phyloP scores from a whole-genome alignment of 441 rosid genomes.

The Populus tomentosa region DNA sequence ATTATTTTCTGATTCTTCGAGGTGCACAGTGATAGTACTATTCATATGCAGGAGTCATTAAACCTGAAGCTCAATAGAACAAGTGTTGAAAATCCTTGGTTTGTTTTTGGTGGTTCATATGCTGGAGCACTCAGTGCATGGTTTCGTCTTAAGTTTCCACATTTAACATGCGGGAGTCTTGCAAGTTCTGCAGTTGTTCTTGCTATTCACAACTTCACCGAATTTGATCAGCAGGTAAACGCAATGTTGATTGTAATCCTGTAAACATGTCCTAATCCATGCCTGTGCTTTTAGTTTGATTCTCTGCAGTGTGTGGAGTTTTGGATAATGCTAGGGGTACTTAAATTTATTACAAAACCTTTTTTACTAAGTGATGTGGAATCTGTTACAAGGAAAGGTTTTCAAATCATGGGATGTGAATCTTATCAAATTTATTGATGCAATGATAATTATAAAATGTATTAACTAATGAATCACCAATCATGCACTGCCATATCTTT shows the following conservation, averaged over 20 bases:
- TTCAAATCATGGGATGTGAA: no score
- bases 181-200: slow-evolving; percentile 97
- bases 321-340: background rate
- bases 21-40: no score
- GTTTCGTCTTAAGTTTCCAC: slow-evolving; percentile 94
- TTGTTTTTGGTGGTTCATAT: slow-evolving; percentile 78
- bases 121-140: slow-evolving; percentile 96
- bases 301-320: background rate
- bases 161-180: slow-evolving; percentile 89
- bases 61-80: slow-evolving; percentile 56
- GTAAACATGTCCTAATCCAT: background rate
- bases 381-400: no score
- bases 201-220: slow-evolving; percentile 69
- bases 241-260: background rate
- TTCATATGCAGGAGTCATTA: slow-evolving; percentile 46
- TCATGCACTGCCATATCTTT: no score
- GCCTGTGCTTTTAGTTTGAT: background rate
- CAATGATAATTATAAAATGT: no score
- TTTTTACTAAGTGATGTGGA: no score
- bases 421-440: no score
- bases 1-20: no score
- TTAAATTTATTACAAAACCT: background rate
- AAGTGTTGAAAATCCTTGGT: slow-evolving; percentile 72
- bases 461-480: no score
- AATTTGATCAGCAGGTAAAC: slow-evolving; percentile 77